phyloP scores from a whole-genome alignment of 495 filamentous ascomycete species.

The Neurospora sp. region DNA sequence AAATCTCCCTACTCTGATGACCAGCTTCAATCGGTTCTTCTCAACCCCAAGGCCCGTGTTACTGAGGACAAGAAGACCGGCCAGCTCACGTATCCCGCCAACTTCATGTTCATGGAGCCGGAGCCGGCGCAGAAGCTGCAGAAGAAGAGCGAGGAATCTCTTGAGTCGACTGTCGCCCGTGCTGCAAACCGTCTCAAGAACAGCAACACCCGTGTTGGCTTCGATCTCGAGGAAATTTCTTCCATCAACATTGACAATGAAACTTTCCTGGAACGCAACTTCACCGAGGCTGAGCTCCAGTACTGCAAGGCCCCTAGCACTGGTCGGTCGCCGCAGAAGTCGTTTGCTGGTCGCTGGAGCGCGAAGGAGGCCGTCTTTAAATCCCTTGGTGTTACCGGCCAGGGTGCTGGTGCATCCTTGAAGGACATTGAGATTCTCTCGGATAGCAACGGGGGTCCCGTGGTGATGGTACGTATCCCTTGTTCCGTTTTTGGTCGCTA shows the following conservation, averaged over 20 bases:
- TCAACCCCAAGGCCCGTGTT: constrained; percentile 92
- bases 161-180: constrained; percentile 48
- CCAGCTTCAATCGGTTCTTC: constrained; percentile 77
- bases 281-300: constrained; percentile 68
- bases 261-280: constrained; percentile 91
- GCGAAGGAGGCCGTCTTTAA: constrained; percentile 99
- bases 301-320: constrained; percentile 71
- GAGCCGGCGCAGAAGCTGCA: constrained; percentile 21
- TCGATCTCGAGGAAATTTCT: constrained; percentile 80
- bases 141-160: constrained; percentile 53
- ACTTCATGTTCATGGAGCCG: constrained; percentile 49
- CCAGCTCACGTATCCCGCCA: constrained; percentile 59
- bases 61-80: constrained; percentile 71
- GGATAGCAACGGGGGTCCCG: constrained; percentile 70
- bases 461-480: constrained; percentile 62
- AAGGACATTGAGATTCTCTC: constrained; percentile 89
- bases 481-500: neutral
- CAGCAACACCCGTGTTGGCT: constrained; percentile 71
- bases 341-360: constrained; percentile 88
- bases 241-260: constrained; percentile 86
- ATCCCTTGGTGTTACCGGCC: constrained; percentile 75
- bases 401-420: constrained; percentile 79
- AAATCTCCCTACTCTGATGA: constrained; percentile 81
- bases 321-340: constrained; percentile 54
- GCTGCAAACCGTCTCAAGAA: constrained; percentile 57